Conservation (phyloP, 306 rosid genomes). For the Ochetophila trinervis region DNA sequence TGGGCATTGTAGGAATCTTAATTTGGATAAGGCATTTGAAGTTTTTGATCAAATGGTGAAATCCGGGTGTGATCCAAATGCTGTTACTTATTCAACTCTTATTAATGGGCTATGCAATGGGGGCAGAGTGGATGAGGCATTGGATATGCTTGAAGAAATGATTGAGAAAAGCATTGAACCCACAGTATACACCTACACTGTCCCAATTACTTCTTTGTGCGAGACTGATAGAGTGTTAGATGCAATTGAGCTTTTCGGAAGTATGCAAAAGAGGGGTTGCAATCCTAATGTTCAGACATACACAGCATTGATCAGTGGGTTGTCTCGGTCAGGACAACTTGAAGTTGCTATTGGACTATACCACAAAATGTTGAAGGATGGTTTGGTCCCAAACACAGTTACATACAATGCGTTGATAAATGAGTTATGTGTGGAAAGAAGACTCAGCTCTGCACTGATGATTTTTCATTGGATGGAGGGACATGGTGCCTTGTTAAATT, state of each 20-base stretch:
- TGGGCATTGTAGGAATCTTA: constrained; percentile 41
- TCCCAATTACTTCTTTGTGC: constrained; percentile 37
- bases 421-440: constrained; percentile 32
- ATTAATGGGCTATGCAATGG: constrained; percentile 39
- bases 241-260: constrained; percentile 36
- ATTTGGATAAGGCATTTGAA: constrained; percentile 29
- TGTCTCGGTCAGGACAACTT: constrained; percentile 30
- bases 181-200: constrained; percentile 35
- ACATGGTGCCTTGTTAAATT: constrained; percentile 29
- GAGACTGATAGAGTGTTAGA: constrained; percentile 29
- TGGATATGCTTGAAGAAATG: constrained; percentile 42
- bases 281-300: constrained; percentile 33
- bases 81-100: constrained; percentile 37
- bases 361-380: constrained; percentile 37
- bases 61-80: constrained; percentile 38
- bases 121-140: constrained; percentile 39
- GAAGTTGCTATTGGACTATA: constrained; percentile 39
- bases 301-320: constrained; percentile 39
- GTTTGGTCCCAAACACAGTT: constrained; percentile 35
- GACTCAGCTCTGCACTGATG: constrained; percentile 27
- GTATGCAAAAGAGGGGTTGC: constrained; percentile 35
- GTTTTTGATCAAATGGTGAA: constrained; percentile 37
- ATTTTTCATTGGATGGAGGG: constrained; percentile 39
- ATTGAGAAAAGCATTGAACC: constrained; percentile 34
- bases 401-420: constrained; percentile 38